Base-by-base conservation (phyloP, 345 rosid species). In the Populus alba region DNA sequence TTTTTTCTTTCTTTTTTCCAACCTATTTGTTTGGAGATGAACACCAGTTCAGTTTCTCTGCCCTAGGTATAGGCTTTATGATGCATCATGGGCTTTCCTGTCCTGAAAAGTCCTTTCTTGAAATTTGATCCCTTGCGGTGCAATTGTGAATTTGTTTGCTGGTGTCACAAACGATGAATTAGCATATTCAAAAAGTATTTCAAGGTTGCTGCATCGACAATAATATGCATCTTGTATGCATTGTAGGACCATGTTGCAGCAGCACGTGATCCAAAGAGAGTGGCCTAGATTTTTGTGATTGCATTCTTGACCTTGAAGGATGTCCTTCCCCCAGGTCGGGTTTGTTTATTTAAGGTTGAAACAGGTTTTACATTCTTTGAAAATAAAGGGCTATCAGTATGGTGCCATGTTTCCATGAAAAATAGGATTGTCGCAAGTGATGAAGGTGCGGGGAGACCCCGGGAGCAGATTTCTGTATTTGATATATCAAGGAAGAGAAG, bases 181-280 rank as follows among this genome's bases (percentile, higher is more conserved):
- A 45, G 51, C 11, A 45, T 12, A 45, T 45, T 45, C 17, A 45
- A 13, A 45, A 45, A 13, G 17, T 12, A 45, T 45, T 2, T 45
- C 17, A 12, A 45, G 25, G 3, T 62, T 25, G 67, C 15, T 27
- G 67, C 67, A 25, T 62, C 29, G 67, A 23, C 29, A 23, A 62
- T 62, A 62, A 62, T 15, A 62, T 23, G 18, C 31, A 12, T 75
- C 43, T 43, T 79, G 49, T 75, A 77, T 63, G 47, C 82, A 53
- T 59, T 87, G 87, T 75, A 94, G 98, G 97, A 94, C 77, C 98
- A 92, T 87, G 73, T 94, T 73, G 89, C 96, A 37, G 86, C 97
- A 72, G 83, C 91, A 76, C 94, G 96, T 27, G 97, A 90, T 85
- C 87, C 91, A 41, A 94, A 84, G 87, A 92, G 91, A 79, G 91